These are phyloP conservation scores for Tylopilus sp. DNA, from an alignment of 768 basidiomycete genomes.

Conservation along the genomic window DNA sequence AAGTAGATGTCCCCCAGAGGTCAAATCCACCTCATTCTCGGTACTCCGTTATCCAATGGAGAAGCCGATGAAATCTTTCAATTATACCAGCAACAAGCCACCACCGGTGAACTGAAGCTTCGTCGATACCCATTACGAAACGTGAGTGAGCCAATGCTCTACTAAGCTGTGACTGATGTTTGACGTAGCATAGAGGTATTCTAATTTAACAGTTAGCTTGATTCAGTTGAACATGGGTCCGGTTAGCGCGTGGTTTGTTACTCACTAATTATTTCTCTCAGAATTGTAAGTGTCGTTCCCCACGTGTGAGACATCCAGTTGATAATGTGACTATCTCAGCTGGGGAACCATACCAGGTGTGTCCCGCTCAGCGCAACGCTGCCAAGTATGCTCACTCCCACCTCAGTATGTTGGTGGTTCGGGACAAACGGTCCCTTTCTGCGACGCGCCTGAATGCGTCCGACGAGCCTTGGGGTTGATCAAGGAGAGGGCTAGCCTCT, in stretches of 20 bases:
- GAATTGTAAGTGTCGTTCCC: conserved; percentile 53
- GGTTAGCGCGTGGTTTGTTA: conserved; percentile 60
- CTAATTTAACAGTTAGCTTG: neutral
- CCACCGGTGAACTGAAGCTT: conserved; percentile 52
- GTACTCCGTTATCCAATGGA: conserved; percentile 34
- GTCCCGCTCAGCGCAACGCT: conserved; percentile 4
- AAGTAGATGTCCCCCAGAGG: conserved; percentile 37
- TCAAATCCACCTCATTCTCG: conserved; percentile 54
- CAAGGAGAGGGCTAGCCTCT: conserved; percentile 46
- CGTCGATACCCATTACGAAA: conserved; percentile 68
- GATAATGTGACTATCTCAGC: conserved; percentile 38
- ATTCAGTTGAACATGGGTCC: conserved; percentile 7
- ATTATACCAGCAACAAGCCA: conserved; percentile 66
- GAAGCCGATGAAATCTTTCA: conserved; percentile 56
- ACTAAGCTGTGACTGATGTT: conserved; percentile 8
- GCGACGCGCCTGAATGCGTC: conserved; percentile 56
- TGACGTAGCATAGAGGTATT: conserved; percentile 65
- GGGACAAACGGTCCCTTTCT: conserved; percentile 66
- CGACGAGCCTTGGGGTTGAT: conserved; percentile 57
- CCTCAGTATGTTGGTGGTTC: conserved; percentile 74
- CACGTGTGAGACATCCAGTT: neutral
- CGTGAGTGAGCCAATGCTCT: conserved; percentile 34
- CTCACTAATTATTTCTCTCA: conserved; percentile 85
- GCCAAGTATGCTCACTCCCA: conserved; percentile 6
- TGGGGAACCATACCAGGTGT: conserved; percentile 76